Evolutionary conservation across 2,329 filamentous ascomycete species (phyloP).

Genomic region (Cladosporium sp.): DNA sequence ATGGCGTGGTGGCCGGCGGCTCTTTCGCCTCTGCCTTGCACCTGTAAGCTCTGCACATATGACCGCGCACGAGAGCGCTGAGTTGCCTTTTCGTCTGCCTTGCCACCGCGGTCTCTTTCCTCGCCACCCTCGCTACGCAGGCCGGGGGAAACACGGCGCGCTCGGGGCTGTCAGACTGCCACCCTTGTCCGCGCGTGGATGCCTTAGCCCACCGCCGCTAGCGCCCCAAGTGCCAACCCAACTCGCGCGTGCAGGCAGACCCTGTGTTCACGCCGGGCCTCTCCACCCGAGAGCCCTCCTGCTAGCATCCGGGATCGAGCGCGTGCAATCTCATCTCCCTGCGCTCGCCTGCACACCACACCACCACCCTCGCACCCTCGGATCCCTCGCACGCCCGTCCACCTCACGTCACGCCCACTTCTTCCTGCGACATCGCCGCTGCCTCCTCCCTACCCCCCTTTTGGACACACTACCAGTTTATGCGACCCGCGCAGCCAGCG

Average conservation of each 20-base stretch:
- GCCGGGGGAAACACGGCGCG: too few relatives aligned
- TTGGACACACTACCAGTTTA: neutral
- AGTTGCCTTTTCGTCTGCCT: too few relatives aligned
- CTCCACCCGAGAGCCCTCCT: too few relatives aligned
- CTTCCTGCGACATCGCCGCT: neutral
- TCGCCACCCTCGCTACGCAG: neutral
- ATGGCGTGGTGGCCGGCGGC: too few relatives aligned
- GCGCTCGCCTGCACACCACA: slow-evolving; percentile 1
- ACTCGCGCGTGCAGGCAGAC: neutral
- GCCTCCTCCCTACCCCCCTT: neutral
- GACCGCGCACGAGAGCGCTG: too few relatives aligned
- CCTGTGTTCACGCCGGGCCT: neutral
- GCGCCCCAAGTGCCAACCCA: too few relatives aligned
- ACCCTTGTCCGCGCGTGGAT: neutral
- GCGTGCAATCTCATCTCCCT: neutral
- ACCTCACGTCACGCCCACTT: neutral
- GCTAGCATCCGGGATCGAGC: too few relatives aligned
- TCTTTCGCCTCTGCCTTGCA: too few relatives aligned
- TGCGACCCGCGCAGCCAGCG: slow-evolving; percentile 10
- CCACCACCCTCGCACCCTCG: neutral
- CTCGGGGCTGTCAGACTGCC: too few relatives aligned
- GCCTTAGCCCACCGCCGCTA: neutral
- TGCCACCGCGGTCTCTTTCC: neutral
- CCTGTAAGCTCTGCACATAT: too few relatives aligned
- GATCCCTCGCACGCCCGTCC: neutral